Evolutionary conservation across 2,329 filamentous ascomycete genomes (phyloP).

Genomic region (Pseudogymnoascus sp.): DNA sequence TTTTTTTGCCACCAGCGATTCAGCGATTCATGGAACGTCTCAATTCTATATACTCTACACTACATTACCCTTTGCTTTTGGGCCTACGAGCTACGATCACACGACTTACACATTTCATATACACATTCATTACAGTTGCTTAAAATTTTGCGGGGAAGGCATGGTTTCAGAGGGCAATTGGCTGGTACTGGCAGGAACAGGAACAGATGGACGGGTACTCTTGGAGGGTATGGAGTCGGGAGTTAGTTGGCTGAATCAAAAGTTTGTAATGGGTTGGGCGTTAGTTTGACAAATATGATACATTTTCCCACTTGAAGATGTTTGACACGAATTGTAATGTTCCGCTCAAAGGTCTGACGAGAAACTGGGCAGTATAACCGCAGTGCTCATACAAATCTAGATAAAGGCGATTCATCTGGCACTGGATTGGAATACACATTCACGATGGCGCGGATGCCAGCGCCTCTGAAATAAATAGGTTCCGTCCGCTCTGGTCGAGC

Average conservation of each 20-base stretch:
- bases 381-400: no score
- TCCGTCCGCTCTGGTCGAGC: no score
- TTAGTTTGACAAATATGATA: neutral
- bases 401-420: no score
- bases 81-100: neutral
- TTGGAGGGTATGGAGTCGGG: neutral
- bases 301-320: no score
- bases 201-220: neutral
- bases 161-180: neutral
- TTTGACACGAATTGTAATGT: no score
- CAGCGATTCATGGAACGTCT: neutral
- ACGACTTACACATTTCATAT: slow-evolving; percentile 2
- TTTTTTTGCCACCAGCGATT: neutral
- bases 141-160: neutral
- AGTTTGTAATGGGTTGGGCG: neutral
- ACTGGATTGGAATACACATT: no score
- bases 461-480: no score
- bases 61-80: neutral
- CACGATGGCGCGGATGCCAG: no score
- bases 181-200: neutral
- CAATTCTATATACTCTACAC: slow-evolving; percentile 2
- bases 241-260: neutral
- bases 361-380: no score
- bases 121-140: slow-evolving; percentile 1
- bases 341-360: neutral